These are phyloP conservation scores for Madurella fahalii DNA, from an alignment of 2,329 filamentous ascomycete genomes.

Conservation along the genomic window DNA sequence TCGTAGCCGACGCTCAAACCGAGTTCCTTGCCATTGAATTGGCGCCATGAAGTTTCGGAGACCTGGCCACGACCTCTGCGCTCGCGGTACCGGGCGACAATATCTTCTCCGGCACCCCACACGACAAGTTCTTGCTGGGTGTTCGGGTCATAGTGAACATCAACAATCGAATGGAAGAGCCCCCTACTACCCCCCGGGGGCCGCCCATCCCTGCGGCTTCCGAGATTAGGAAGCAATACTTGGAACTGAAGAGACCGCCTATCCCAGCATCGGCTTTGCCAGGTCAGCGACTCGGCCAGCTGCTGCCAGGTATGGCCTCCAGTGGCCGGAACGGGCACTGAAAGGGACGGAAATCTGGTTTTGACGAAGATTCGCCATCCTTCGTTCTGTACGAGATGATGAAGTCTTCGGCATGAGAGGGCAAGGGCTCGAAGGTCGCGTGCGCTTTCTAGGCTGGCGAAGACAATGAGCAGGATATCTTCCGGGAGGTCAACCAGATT, in stretches of 20 bases:
- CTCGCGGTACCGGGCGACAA: constrained; percentile 41
- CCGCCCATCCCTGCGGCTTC: constrained; percentile 17
- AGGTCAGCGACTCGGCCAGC: constrained; percentile 45
- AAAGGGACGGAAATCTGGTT: constrained; percentile 41
- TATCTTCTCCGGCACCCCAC: constrained; percentile 50
- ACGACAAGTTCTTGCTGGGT: constrained; percentile 44
- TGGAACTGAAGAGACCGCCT: constrained; percentile 41
- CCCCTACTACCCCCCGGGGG: constrained; percentile 32
- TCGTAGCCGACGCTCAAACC: constrained; percentile 44
- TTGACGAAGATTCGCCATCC: constrained; percentile 50
- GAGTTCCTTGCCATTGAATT: constrained; percentile 35
- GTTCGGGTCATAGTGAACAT: constrained; percentile 37
- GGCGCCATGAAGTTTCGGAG: constrained; percentile 33
- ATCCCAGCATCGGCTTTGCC: constrained; percentile 52
- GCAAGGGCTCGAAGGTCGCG: constrained; percentile 43
- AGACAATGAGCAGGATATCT: constrained; percentile 48
- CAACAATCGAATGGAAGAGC: constrained; percentile 45
- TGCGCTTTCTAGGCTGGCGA: constrained; percentile 46
- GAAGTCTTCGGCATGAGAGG: constrained; percentile 37
- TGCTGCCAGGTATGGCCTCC: constrained; percentile 32
- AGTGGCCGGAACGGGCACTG: constrained; percentile 28
- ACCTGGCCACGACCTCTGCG: constrained; percentile 18
- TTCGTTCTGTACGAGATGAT: constrained; percentile 34
- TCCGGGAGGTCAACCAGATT: constrained; percentile 44
- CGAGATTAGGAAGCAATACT: constrained; percentile 26